Evolutionary conservation across 2,329 filamentous ascomycete genomes (phyloP), one percentile per base, ranked within the genome.

Genomic region (Verticillium dahliae): DNA sequence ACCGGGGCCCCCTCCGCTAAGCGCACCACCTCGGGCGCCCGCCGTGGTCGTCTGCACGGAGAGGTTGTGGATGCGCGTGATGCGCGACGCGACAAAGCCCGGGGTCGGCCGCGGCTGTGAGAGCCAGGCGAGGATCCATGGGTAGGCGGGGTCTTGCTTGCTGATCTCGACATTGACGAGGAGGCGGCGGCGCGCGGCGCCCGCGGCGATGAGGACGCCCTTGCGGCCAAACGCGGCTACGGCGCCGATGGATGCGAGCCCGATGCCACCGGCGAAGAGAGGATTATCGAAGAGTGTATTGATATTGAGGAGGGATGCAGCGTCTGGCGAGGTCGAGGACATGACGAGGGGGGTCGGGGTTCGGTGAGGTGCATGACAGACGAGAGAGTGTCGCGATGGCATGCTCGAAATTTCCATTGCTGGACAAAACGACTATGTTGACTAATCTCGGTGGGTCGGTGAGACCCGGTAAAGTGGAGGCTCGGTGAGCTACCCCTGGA

Each of bases 131-230:
- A 99, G 82, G 52, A 99, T 87, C 94, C 93, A 98, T 50, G 88
- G 88, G 73, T 98, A 99, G 1, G 94, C 93, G 55, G 92, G 87
- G 76, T 99, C 95, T 69, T 94, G 91, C 72, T 92, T 90, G 74
- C 91, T 94, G 75, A 99, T 97, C 76, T 99, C 95, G 69, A 99
- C 87, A 70, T 97, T 92, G 69, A 98, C 91, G 35, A 99, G 87
- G 77, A 99, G 86, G 57, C 94, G 91, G 60, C 90, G 88, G 58
- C 91, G 90, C 62, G 97, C 78, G 61, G 96, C 81, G 54, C 85
- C 84, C n/a, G 89, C 87, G 60, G 87, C 87, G 69, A 87, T 81
- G 63, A 93, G 85, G 62, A 90, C 74, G 38, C 90, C 91, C 71
- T 89, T 89, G 65, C 95, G 92, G 35, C 88, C 91, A 68, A 96